phyloP scores from a whole-genome alignment of 352 stramenopile genomes.

The Peronospora destructor region DNA sequence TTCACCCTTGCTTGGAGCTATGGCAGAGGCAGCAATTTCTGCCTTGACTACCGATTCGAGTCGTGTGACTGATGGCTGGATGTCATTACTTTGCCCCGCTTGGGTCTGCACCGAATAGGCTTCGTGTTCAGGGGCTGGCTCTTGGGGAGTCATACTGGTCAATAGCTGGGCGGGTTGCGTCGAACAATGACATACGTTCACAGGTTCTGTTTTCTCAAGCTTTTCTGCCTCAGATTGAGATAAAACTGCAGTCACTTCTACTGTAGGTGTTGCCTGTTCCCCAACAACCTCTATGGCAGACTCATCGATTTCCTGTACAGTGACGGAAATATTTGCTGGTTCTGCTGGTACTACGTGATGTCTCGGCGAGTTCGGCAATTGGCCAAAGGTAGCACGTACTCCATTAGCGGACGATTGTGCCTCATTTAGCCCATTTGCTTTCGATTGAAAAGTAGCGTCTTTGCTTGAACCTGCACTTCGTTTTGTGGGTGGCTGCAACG shows the following conservation, averaged over 20 bases:
- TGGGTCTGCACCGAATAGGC: background rate
- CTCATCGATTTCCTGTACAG: background rate
- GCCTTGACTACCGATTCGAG: background rate
- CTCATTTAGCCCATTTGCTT: background rate
- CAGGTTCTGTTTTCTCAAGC: background rate
- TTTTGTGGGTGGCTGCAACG: conserved; percentile 6
- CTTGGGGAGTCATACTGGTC: background rate
- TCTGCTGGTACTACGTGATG: background rate
- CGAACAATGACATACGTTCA: background rate
- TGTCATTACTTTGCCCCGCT: background rate
- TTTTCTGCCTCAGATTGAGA: conserved; percentile 1
- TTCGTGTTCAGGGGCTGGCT: conserved; percentile 1
- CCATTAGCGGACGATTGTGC: background rate
- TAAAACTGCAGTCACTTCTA: background rate
- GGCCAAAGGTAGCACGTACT: no score
- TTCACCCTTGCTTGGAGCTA: background rate
- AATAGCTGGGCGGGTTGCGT: background rate
- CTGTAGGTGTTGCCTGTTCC: background rate
- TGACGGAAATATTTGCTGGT: background rate
- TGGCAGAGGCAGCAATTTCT: background rate
- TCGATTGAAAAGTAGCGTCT: background rate
- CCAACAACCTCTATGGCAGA: background rate
- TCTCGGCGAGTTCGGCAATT: background rate
- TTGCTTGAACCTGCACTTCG: conserved; percentile 2
- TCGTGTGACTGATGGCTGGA: background rate